These are phyloP conservation scores for Irpex sp. DNA, from an alignment of 1,284 basidiomycete genomes.

Conservation along the genomic window DNA sequence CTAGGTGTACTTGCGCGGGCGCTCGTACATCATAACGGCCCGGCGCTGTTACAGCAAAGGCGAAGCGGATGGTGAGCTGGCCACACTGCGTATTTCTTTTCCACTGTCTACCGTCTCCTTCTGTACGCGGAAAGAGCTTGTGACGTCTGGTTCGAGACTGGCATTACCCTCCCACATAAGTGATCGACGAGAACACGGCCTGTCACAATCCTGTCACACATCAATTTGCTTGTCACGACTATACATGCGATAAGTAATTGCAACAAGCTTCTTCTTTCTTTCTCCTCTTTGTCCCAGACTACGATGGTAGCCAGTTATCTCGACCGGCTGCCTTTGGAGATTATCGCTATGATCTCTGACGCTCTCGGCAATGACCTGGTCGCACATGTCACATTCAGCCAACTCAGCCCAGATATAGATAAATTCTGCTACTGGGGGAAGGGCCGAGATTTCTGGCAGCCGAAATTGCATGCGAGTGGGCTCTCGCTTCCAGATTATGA, in stretches of 20 bases:
- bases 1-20: too few relatives aligned
- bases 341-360: neutral
- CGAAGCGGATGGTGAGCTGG: too few relatives aligned
- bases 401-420: neutral
- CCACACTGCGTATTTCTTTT: too few relatives aligned
- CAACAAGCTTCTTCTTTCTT: neutral
- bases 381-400: neutral
- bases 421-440: neutral
- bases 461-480: neutral
- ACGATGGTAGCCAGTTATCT: neutral
- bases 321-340: neutral
- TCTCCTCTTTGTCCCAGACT: neutral
- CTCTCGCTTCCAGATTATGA: neutral
- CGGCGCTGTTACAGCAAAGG: too few relatives aligned
- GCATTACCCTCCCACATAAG: too few relatives aligned
- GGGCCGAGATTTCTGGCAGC: neutral
- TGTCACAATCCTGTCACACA: neutral
- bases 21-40: too few relatives aligned
- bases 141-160: too few relatives aligned
- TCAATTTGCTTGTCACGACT: neutral
- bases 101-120: too few relatives aligned
- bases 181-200: too few relatives aligned
- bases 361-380: neutral
- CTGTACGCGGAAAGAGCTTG: too few relatives aligned
- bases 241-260: neutral